These are phyloP conservation scores for Rhododendron mucronatum DNA, from an alignment of 148 eudicot genomes.

Conservation along the genomic window DNA sequence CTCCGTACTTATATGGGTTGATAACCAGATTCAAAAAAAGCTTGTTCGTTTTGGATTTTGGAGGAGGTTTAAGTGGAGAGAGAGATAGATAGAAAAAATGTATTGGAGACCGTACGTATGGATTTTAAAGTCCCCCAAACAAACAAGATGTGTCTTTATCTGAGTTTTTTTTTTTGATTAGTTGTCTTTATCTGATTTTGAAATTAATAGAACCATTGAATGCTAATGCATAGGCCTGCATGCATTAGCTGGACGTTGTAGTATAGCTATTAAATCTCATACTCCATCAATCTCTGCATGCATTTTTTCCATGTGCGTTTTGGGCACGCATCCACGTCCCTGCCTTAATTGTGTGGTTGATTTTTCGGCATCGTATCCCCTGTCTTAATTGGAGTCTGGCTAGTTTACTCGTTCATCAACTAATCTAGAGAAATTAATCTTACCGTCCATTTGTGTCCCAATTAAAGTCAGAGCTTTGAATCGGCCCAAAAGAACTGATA, in stretches of 20 bases:
- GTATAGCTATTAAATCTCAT: neutral
- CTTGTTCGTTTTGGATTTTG: too few relatives aligned
- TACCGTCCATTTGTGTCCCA: too few relatives aligned
- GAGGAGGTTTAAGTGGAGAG: too few relatives aligned
- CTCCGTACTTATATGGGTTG: neutral
- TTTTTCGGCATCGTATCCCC: neutral
- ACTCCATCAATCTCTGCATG: neutral
- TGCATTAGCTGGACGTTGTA: neutral
- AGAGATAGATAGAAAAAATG: too few relatives aligned
- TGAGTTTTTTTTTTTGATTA: too few relatives aligned
- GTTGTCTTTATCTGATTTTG: neutral
- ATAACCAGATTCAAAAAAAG: neutral
- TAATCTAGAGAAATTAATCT: too few relatives aligned
- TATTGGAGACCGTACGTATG: too few relatives aligned
- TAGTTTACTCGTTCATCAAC: too few relatives aligned
- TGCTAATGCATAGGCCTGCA: neutral
- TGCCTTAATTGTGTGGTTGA: neutral
- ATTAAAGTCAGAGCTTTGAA: too few relatives aligned
- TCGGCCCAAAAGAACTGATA: too few relatives aligned
- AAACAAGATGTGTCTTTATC: neutral
- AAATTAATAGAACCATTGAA: neutral
- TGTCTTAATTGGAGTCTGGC: neutral
- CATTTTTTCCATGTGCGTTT: neutral
- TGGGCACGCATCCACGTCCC: neutral
- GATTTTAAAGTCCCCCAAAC: too few relatives aligned